A percentile compares a stretch with the other conserved stretches of the same genome.
phyloP scores from a whole-genome alignment of 768 basidiomycete genomes.

The Russula dissimulans region DNA sequence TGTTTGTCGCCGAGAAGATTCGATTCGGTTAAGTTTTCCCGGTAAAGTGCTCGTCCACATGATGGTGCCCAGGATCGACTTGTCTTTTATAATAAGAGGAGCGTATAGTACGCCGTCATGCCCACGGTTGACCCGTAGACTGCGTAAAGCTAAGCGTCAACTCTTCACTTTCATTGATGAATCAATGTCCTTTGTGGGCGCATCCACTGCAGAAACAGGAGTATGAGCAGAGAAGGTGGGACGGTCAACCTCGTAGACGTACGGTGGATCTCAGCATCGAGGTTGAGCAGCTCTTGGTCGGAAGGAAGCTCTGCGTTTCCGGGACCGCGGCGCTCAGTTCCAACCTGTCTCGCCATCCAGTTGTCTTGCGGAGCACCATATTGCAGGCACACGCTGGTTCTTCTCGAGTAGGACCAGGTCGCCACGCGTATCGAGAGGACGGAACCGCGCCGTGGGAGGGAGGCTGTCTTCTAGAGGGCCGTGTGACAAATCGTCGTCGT shows the following conservation, averaged over 20 bases:
- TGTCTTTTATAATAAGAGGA: too few relatives aligned
- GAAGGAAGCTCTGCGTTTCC: slow-evolving; percentile 64
- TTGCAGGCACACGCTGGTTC: slow-evolving; percentile 95
- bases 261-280: slow-evolving; percentile 91
- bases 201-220: too few relatives aligned
- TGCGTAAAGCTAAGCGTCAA: too few relatives aligned
- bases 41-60: too few relatives aligned
- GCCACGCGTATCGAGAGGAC: slow-evolving; percentile 86
- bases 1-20: slow-evolving; percentile 94
- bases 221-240: neutral
- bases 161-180: too few relatives aligned
- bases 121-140: too few relatives aligned
- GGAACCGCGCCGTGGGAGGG: slow-evolving; percentile 56
- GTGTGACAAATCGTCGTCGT: slow-evolving; percentile 23
- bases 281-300: slow-evolving; percentile 41
- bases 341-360: slow-evolving; percentile 98
- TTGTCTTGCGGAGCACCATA: slow-evolving; percentile 84
- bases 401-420: slow-evolving; percentile 89
- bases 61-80: too few relatives aligned
- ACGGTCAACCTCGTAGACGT: slow-evolving; percentile 19
- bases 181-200: too few relatives aligned
- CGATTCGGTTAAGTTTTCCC: slow-evolving; percentile 91
- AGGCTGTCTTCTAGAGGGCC: slow-evolving; percentile 1
- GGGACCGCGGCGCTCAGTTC: slow-evolving; percentile 87
- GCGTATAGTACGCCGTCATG: too few relatives aligned